Evolutionary conservation across 169 alveolate species (phyloP).

Genomic region (Haemoproteus tartakovskyi): DNA sequence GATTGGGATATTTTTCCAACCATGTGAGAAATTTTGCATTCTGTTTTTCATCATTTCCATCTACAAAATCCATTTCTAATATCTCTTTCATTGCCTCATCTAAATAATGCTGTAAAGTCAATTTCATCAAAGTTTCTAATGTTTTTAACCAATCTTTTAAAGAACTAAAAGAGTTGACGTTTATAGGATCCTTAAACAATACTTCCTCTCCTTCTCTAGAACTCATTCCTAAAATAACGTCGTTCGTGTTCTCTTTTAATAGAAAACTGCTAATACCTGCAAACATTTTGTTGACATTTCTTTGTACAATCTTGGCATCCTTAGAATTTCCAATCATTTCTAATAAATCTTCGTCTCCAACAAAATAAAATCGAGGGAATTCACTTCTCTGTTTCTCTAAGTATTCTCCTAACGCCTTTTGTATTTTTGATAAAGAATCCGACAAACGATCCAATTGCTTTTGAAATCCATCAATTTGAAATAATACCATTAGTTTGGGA

Average conservation of each 20-base stretch:
- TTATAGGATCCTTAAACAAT: slow-evolving; percentile 76
- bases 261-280: slow-evolving; percentile 94
- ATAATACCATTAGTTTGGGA: slow-evolving; percentile 85
- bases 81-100: slow-evolving; percentile 82
- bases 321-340: slow-evolving; percentile 97
- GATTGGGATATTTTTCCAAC: slow-evolving; percentile 83
- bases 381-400: slow-evolving; percentile 95
- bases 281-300: slow-evolving; percentile 96
- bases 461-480: slow-evolving; percentile 87
- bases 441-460: slow-evolving; percentile 91
- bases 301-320: slow-evolving; percentile 91
- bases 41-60: slow-evolving; percentile 18
- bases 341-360: slow-evolving; percentile 97
- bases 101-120: slow-evolving; percentile 81
- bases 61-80: slow-evolving; percentile 67
- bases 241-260: slow-evolving; percentile 80
- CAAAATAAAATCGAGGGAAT: slow-evolving; percentile 98
- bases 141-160: slow-evolving; percentile 89
- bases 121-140: slow-evolving; percentile 81
- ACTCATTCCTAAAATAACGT: slow-evolving; percentile 82
- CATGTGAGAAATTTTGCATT: slow-evolving; percentile 67
- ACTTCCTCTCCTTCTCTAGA: slow-evolving; percentile 89
- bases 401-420: slow-evolving; percentile 95
- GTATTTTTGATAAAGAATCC: slow-evolving; percentile 90
- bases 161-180: slow-evolving; percentile 82